phyloP scores from a whole-genome alignment of 176 grass and related monocot species.

The Triticum monococcum region DNA sequence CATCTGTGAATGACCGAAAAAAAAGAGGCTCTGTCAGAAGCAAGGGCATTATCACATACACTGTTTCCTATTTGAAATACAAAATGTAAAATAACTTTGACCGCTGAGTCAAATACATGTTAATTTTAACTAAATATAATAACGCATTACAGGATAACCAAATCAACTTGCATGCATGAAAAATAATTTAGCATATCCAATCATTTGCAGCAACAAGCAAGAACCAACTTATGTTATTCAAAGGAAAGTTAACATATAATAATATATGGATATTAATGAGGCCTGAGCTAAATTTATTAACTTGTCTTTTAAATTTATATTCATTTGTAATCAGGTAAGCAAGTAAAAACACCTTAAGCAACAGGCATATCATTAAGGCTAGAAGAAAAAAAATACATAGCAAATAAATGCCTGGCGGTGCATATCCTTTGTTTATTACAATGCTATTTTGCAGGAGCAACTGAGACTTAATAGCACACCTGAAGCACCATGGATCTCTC shows the following conservation, averaged over 20 bases:
- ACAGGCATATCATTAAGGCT: background rate
- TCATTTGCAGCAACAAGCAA: slow-evolving; percentile 2
- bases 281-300: slow-evolving; percentile 8
- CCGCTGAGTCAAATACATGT: slow-evolving; percentile 8
- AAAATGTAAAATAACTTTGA: background rate
- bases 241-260: background rate
- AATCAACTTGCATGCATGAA: slow-evolving; percentile 15
- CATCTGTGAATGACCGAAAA: slow-evolving; percentile 55
- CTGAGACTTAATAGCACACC: slow-evolving; percentile 35
- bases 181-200: background rate
- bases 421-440: slow-evolving; percentile 24
- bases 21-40: slow-evolving; percentile 31
- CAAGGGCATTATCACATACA: slow-evolving; percentile 6
- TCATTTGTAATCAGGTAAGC: slow-evolving; percentile 16
- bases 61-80: slow-evolving; percentile 17
- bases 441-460: background rate
- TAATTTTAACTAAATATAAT: background rate
- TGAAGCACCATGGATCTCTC: slow-evolving; percentile 95
- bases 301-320: background rate
- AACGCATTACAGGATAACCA: slow-evolving; percentile 23
- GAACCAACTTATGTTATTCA: slow-evolving; percentile 6
- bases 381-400: slow-evolving; percentile 21
- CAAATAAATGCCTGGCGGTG: slow-evolving; percentile 8
- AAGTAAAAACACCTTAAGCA: slow-evolving; percentile 13
- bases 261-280: slow-evolving; percentile 15